Conservation (phyloP, 192 early-diverging fungal species). For the Rhizophagus clarus region DNA sequence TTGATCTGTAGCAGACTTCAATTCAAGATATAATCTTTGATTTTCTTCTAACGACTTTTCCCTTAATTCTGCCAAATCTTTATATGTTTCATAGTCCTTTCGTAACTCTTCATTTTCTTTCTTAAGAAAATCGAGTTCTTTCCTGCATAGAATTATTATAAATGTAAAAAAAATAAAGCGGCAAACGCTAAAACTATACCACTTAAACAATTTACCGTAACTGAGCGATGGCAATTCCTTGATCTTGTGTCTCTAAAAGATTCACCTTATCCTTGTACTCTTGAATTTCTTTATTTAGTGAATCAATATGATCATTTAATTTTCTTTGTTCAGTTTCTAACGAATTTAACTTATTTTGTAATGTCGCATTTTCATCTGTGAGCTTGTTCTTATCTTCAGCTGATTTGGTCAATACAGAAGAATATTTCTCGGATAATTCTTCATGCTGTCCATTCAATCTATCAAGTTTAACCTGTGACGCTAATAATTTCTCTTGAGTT, state of each 20-base stretch:
- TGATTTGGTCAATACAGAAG: neutral
- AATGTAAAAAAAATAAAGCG: neutral
- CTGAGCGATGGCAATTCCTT: neutral
- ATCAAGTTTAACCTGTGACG: neutral
- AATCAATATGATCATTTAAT: neutral
- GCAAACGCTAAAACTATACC: neutral
- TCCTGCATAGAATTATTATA: neutral
- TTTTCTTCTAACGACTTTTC: neutral
- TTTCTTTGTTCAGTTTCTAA: neutral
- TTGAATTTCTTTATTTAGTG: neutral
- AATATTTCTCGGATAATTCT: neutral
- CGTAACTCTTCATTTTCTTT: neutral
- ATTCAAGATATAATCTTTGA: neutral
- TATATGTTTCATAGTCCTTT: neutral
- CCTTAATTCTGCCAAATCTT: neutral
- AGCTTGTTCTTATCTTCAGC: neutral
- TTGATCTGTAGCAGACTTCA: constrained; percentile 9
- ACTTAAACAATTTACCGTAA: neutral
- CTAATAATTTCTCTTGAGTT: constrained; percentile 11
- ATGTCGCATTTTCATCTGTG: neutral
- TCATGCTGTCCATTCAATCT: neutral
- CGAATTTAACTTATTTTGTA: neutral
- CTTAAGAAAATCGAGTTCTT: neutral
- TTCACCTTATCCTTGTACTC: neutral
- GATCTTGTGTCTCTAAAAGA: neutral